Evolutionary conservation across 23 red algal genomes (phyloP), one percentile per base, ranked within the genome.

Genomic region (Gracilaria domingensis): DNA sequence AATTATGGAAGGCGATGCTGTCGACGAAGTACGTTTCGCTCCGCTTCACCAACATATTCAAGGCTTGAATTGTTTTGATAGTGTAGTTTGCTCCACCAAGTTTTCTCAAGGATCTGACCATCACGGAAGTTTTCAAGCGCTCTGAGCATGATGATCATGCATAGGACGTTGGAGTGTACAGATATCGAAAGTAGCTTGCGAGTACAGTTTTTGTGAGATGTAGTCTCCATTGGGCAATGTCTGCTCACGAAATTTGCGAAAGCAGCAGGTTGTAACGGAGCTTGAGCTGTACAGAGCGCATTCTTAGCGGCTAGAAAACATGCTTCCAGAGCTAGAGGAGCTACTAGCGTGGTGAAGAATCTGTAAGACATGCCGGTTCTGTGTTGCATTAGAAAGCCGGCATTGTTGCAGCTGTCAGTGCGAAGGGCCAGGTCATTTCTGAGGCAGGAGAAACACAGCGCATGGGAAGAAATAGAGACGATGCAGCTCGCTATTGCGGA

Each of bases 371-470:
- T 45, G 39, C 69, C 69, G 16, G 39, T 75, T 40, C 35, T 75
- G 69, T 44, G 45, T 30, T 75, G 69, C 39, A 45, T 45, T 47
- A 36, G 69, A 2, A 40, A 75, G 36, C 36, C 69, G 35, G 36
- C 69, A 36, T 75, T 75, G 20, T 26, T 75, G 69, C 36, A 75
- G 69, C 17, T 75, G 35, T 44, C 69, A 21, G 36, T 75, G 6
- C 36, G 69, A 8, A 75, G 45, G 25, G 35, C 69, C 8, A 18
- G 69, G 29, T 75, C 69, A 21, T 30, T 75, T 17, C 39, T 75
- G 29, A 40, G 69, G 21, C 69, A 75, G 69, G 69, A 75, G 39
- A 44, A 75, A 36, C 42, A 47, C 39, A 26, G 8, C 4, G 69
- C 45, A 8, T 75, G 69, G 36, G 69, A 44, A 18, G 69, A 75